Evolutionary conservation across 2,329 filamentous ascomycete species (phyloP), one percentile per base, ranked within the genome.

Genomic region (Trichophyton equinum): DNA sequence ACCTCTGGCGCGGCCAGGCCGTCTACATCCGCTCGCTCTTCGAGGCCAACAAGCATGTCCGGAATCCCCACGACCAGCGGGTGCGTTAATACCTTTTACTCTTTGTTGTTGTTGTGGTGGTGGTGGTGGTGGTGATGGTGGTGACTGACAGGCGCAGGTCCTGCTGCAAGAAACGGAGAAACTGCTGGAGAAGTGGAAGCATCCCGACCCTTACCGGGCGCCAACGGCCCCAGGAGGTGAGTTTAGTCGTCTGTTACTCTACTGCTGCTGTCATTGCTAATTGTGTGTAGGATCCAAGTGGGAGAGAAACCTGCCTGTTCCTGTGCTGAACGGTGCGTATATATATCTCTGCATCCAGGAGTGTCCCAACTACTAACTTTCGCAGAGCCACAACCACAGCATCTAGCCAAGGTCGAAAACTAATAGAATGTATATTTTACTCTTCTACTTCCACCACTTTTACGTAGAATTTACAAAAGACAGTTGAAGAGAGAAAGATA

Each of bases 11-110:
- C 69, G 91, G 92, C 64, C 94, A 97, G 76, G 94, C 94, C 36
- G 79, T 97, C 65, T 97, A 99, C 75, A 95, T 99, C 69, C 87
- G 94, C 69, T 91, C 88, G 42, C 82, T 97, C 13, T 99, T 97
- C 72, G 94, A 99, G 74, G 90, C 90, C 62, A 97, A 99, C 76
- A 89, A 85, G 73, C 80, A 90, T 72, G 80, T 97, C 63, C 84
- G 82, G 62, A 89, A 96, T 71, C 89, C 89, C 40, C 84, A 90
- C 75, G 88, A 91, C 76, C 88, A 92, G 77, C 86, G 86, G 77
- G 92, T 95, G 81, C 65, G 80, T 61, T 4, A 15, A 15, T 42
- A 22, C 36, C 27, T 49, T 13, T 4, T 27, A 11, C 20, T 47
- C 59, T 46, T n/a, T 63, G 33, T 30, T 30, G 27, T 30, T 30